Conservation (phyloP, 495 filamentous ascomycete species). For the Monascus purpureus region DNA sequence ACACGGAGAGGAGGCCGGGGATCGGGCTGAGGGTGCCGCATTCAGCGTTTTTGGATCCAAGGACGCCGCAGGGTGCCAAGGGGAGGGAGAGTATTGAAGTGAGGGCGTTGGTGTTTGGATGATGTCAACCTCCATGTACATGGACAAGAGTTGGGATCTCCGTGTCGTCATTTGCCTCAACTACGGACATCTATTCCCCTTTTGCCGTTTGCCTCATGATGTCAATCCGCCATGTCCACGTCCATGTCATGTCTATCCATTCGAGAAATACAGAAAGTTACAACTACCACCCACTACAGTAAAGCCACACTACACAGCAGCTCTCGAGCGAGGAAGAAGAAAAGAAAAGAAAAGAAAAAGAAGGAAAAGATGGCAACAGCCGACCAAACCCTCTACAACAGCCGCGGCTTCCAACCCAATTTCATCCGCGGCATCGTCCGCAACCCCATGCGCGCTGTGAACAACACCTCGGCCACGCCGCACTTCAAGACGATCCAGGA, state of each 20-base stretch:
- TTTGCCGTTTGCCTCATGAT: no score
- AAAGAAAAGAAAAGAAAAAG: no score
- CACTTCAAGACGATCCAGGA: background rate
- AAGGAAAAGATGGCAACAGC: no score
- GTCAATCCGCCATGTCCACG: no score
- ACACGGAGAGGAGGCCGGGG: slow-evolving; percentile 38
- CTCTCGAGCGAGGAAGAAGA: no score
- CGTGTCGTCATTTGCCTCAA: background rate
- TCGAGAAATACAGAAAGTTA: no score
- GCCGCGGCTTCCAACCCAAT: background rate
- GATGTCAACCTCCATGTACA: slow-evolving; percentile 9
- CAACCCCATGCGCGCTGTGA: background rate
- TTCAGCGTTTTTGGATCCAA: slow-evolving; percentile 65
- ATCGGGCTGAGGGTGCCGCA: slow-evolving; percentile 60
- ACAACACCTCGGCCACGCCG: background rate
- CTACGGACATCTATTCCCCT: background rate
- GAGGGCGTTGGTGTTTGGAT: slow-evolving; percentile 71
- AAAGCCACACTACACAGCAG: no score
- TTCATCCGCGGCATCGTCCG: background rate
- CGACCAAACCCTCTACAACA: background rate
- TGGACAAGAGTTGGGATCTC: background rate
- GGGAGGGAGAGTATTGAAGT: slow-evolving; percentile 78
- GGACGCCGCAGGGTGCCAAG: slow-evolving; percentile 44
- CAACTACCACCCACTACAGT: no score
- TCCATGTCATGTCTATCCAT: no score